A percentile compares a stretch with the other conserved stretches of the same genome.
phyloP scores from a whole-genome alignment of 495 filamentous ascomycete species.

The Neurospora hispaniola region DNA sequence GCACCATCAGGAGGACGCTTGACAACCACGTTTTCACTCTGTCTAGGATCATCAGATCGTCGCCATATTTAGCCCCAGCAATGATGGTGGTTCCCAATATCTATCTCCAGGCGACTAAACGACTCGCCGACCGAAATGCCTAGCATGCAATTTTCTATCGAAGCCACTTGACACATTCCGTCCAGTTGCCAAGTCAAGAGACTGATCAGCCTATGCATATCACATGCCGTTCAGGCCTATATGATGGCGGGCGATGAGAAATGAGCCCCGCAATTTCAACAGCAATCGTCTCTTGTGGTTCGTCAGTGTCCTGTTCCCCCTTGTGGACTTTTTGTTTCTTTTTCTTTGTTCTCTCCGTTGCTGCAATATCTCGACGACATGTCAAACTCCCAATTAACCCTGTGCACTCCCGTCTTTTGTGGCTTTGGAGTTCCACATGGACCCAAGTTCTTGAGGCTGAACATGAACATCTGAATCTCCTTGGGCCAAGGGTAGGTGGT shows the following conservation, averaged over 20 bases:
- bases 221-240: not conserved
- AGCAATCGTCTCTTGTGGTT: not conserved
- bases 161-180: not conserved
- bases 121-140: not conserved
- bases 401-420: not conserved
- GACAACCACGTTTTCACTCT: not conserved
- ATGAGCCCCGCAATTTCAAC: not conserved
- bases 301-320: not conserved
- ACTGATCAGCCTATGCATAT: not conserved
- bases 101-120: not conserved
- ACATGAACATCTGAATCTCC: not conserved
- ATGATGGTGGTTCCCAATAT: not conserved
- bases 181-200: not conserved
- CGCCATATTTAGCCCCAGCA: not conserved
- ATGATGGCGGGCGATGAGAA: not conserved
- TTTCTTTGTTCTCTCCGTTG: not conserved
- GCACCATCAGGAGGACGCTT: not conserved
- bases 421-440: not conserved
- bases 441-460: not conserved
- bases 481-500: not conserved
- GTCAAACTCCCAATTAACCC: not conserved
- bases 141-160: not conserved
- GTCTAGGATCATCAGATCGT: not conserved
- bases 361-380: not conserved
- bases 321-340: not conserved